Percentiles rank a stretch among this genome's conserved stretches.
Conservation (phyloP, 805 yeast species). For the Ogataea naganishii region DNA sequence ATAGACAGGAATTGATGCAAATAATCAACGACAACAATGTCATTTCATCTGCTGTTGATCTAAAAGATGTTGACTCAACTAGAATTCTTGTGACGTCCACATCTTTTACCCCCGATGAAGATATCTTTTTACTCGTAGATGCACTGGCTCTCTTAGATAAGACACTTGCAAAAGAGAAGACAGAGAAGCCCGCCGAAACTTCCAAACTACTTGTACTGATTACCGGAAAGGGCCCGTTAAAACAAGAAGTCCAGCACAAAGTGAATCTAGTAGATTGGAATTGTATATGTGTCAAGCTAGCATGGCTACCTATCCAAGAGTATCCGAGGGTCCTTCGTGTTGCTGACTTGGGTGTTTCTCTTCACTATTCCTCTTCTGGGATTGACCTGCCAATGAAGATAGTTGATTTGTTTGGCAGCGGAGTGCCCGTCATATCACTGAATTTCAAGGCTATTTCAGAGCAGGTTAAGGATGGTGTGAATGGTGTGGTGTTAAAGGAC, state of each 20-base stretch:
- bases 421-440: conserved; percentile 81
- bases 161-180: conserved; percentile 12
- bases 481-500: conserved; percentile 53
- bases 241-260: conserved; percentile 29
- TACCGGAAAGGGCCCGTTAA: conserved; percentile 95
- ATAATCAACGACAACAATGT: conserved; percentile 27
- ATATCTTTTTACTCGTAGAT: conserved; percentile 58
- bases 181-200: no score
- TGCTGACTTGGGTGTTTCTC: conserved; percentile 83
- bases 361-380: conserved; percentile 90
- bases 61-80: no score
- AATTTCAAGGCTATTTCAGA: conserved; percentile 73
- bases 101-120: conserved; percentile 95
- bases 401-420: conserved; percentile 93
- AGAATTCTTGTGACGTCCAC: conserved; percentile 80
- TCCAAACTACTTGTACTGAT: conserved; percentile 61
- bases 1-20: conserved; percentile 15
- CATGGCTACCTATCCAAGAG: conserved; percentile 72
- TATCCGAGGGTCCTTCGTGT: conserved; percentile 68
- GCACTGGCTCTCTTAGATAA: conserved; percentile 58
- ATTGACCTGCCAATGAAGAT: conserved; percentile 96
- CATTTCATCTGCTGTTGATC: conserved; percentile 18
- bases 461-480: conserved; percentile 55
- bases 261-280: conserved; percentile 19
- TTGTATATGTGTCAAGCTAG: conserved; percentile 48